Base-by-base conservation (phyloP, 2,329 filamentous ascomycete species). In the Ampelomyces quisqualis region DNA sequence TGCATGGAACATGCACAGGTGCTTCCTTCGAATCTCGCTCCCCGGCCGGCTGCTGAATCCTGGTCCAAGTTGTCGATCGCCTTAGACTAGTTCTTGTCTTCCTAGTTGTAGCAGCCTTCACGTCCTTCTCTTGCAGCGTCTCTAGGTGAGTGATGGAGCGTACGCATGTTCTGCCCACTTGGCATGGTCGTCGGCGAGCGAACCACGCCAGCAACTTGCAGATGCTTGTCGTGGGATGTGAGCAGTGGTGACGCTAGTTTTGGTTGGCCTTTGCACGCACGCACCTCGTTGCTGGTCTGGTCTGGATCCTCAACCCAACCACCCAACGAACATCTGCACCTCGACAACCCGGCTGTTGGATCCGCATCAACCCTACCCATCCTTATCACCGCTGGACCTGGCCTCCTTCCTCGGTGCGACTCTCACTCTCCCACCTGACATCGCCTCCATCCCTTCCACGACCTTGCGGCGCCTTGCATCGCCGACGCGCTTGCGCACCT, bases 401-500 rank as follows among this genome's bases (percentile, higher is more conserved):
- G 22, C 15, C 49, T 40, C 38, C 43, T 15, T 36, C 44, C 40
- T 20, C 34, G 32, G 40, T 49, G 41, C 48, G 26, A 19, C 29
- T 17, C 33, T 43, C 40, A 21, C 45, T 34, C 43, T 47, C 41
- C 34, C 10, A 11, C 41, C 35, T 34, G 31, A 34, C 22, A 35
- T 39, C 30, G 30, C 33, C 47, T 33, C 40, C 37, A 47, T 30
- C 41, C n/a, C 5, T 8, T 43, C 34, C 33, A 41, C 41, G 30
- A 43, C 37, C 17, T 9, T 38, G 30, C 42, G 40, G 29, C 31
- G 41, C 42, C 43, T 34, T 34, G 53, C 57, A 44, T 39, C 37
- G 55, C 51, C 49, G 47, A 36, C 49, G 47, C 61, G 55, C 57
- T 49, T 51, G 51, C 63, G 43, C 45, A 47, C 40, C 45, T 42